Evolutionary conservation across 2,329 filamentous ascomycete species (phyloP).

Genomic region (Ascosphaera apis): DNA sequence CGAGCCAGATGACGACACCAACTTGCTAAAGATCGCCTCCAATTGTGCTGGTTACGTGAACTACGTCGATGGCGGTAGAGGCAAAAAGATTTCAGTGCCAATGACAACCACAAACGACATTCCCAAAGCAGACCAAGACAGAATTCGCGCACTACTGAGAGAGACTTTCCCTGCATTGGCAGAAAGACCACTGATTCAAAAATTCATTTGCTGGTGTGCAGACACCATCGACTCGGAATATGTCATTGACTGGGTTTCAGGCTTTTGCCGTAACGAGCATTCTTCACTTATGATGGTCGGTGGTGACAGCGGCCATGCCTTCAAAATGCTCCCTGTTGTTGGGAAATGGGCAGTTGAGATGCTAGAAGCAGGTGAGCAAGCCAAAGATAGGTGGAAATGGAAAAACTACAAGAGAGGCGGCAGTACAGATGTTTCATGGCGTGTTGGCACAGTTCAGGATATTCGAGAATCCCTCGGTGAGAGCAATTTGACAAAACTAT

Average conservation of each 20-base stretch:
- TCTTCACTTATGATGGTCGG: too few species aligned
- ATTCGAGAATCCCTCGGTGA: too few species aligned
- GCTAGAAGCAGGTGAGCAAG: too few species aligned
- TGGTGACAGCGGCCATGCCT: too few species aligned
- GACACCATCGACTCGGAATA: conserved; percentile 38
- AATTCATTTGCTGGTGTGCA: conserved; percentile 39
- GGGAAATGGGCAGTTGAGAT: too few species aligned
- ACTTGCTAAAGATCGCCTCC: conserved; percentile 36
- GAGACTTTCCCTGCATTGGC: conserved; percentile 31
- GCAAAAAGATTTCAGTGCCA: conserved; percentile 19
- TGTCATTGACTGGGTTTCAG: conserved; percentile 33
- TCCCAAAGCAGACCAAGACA: conserved; percentile 28
- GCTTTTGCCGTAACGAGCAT: too few species aligned
- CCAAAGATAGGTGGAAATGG: too few species aligned
- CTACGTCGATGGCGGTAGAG: conserved; percentile 11
- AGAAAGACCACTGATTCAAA: conserved; percentile 31
- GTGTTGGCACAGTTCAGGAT: too few species aligned
- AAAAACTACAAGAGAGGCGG: too few species aligned
- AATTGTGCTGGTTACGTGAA: conserved; percentile 33
- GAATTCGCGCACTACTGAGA: conserved; percentile 22
- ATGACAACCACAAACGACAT: conserved; percentile 26
- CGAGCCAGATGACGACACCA: conserved; percentile 36
- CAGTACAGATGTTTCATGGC: too few species aligned
- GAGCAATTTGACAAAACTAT: too few species aligned
- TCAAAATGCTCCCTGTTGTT: too few species aligned